A percentile compares a stretch with the other conserved stretches of the same genome.
These are phyloP conservation scores for Psilocybe azurescens DNA, from an alignment of 768 basidiomycete genomes.

Conservation along the genomic window DNA sequence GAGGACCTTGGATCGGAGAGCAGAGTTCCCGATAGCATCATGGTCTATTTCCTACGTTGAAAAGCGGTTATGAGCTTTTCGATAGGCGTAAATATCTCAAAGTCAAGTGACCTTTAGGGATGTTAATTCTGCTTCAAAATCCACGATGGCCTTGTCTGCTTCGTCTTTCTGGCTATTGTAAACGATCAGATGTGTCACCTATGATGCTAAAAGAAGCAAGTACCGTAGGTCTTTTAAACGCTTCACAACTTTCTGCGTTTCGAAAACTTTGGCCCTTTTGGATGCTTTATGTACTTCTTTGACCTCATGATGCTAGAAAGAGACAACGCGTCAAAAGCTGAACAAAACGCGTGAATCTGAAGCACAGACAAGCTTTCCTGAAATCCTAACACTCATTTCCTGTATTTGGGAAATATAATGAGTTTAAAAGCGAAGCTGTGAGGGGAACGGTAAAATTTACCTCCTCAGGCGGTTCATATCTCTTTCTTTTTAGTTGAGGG, in stretches of 20 bases:
- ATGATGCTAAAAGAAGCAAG: constrained; percentile 11
- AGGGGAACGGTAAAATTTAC: constrained; percentile 25
- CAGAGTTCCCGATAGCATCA: constrained; percentile 63
- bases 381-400: constrained; percentile 47
- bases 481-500: constrained; percentile 49
- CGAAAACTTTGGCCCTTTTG: constrained; percentile 83
- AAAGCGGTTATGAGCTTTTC: constrained; percentile 2
- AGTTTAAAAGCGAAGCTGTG: neutral
- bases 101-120: constrained; percentile 61
- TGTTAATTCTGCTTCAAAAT: constrained; percentile 65
- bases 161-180: constrained; percentile 41
- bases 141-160: constrained; percentile 42
- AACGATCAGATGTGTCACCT: constrained; percentile 3
- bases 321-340: constrained; percentile 8
- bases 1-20: constrained; percentile 72
- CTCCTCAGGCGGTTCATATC: constrained; percentile 38
- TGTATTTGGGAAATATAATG: constrained; percentile 28
- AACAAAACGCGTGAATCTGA: constrained; percentile 1
- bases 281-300: constrained; percentile 76
- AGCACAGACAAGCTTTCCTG: constrained; percentile 60
- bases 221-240: constrained; percentile 75
- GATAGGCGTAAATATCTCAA: constrained; percentile 3
- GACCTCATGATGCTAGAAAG: constrained; percentile 70
- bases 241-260: constrained; percentile 84
- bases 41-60: constrained; percentile 56